Base-by-base conservation (phyloP, 1,284 basidiomycete genomes). In the Cutaneotrichosporon sp. region DNA sequence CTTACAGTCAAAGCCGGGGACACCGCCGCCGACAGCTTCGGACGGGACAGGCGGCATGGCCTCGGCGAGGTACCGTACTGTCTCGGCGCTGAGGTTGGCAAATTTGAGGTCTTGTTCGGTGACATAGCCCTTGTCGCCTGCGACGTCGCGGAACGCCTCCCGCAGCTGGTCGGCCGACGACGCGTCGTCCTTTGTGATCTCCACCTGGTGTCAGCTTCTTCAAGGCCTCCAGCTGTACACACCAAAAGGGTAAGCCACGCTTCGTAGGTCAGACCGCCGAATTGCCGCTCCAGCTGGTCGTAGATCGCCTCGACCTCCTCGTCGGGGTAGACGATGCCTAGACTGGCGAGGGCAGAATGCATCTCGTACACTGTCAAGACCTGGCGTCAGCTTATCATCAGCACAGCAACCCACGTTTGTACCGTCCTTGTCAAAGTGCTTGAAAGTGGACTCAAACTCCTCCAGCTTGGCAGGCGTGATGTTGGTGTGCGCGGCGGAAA, bases 391-490 rank as follows among this genome's bases (percentile, higher is more conserved):
- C 54, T 41, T 2, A 8, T 30, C 12, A 4, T 7, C n/a, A 14
- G 13, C 3, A 22, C 18, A 2, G 1, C 1, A 18, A 60, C 67
- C 61, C 52, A 72, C 73, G 58, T 97, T 96, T 44, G 86, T 84
- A 63, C 89, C 87, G 65, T 97, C 91, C 62, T 85, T 86, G 74
- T 97, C 93, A 69, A 98, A 98, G 76, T 97, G 93, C 53, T 94
- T 84, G 83, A 97, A 98, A 1, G 93, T 96, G 67, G 86, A 85
- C 72, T 97, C 93, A 63, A 97, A 97, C 70, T 97, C 93, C 73
- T 97, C 93, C 21, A 97, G 79, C 71, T 97, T 92, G 3, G 91
- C 92, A 0, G 96, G 92, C 0, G 93, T 96, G 58, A 97, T 56
- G 55, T 75, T 75, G 30, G 67, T 70, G 50, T 75, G 68, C 40